Evolutionary conservation across 2,329 filamentous ascomycete species (phyloP), one percentile per base, ranked within the genome.

Genomic region (Talaromyces sp.): DNA sequence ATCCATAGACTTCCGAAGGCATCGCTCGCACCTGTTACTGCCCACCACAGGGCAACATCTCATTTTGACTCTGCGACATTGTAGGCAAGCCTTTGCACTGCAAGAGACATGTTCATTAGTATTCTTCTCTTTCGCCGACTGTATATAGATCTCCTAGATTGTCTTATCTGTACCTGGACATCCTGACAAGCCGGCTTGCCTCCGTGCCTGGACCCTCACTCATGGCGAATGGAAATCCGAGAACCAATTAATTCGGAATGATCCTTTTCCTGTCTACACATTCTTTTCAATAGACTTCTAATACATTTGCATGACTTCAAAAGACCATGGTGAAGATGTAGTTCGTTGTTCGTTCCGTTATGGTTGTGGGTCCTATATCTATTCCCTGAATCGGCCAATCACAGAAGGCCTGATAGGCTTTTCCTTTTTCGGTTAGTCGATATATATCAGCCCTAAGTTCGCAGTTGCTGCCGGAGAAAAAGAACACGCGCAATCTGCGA

Each of bases 1-100:
- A 5, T 56, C 54, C 35, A 56, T 56, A n/a, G 54, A 56, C 35
- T 40, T 56, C 25, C 54, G 54, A 40, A 56, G 54, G 54, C 54
- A 56, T 12, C 54, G 35, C 35, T 56, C 54, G 33, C 54, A 56
- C 54, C 40, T 56, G 12, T 33, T 6, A 56, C 33, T 56, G 18
- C 35, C 35, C 18, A 40, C n/a, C 35, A 56, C 35, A 40, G 39
- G 39, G 16, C 39, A 40, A 18, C 39, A 40, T 18, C 16, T 40
- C 39, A 40, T 40, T 40, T 40, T 40, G 14, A 40, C 39, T 40
- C 16, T 40, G 39, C 39, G 39, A 8, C 39, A 40, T 40, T 40
- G 39, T 40, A 40, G 2, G 8, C 39, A 40, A 40, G 39, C 39
- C 18, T 40, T 40, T 40, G 16, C 6, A 40, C 39, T 40, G 39